phyloP scores from a whole-genome alignment of 768 basidiomycete species.

The Cubamyces sp. region DNA sequence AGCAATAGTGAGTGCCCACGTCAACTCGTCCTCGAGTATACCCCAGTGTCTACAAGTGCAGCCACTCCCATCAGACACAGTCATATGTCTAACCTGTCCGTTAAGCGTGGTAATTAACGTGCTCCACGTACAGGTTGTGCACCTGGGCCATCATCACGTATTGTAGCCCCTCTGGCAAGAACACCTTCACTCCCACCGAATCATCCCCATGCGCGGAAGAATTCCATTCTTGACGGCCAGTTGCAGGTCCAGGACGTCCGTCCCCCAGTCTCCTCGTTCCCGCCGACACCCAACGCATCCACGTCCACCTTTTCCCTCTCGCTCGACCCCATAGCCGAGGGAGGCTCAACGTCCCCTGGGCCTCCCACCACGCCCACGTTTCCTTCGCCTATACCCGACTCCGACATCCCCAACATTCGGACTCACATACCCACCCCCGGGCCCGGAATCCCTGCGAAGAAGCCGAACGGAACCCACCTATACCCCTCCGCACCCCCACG shows the following conservation, averaged over 20 bases:
- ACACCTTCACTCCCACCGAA: constrained; percentile 49
- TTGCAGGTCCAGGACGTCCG: constrained; percentile 36
- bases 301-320: constrained; percentile 39
- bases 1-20: constrained; percentile 6
- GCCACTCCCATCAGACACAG: no score
- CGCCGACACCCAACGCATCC: constrained; percentile 35
- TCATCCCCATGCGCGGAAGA: constrained; percentile 81
- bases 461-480: constrained; percentile 38
- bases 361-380: constrained; percentile 35
- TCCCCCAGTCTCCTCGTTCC: constrained; percentile 23
- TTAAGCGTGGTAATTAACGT: background rate
- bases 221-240: constrained; percentile 63
- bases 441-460: constrained; percentile 8
- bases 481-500: constrained; percentile 34
- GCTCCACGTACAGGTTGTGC: background rate
- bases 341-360: constrained; percentile 29
- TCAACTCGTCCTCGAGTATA: background rate
- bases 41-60: no score
- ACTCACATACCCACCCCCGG: constrained; percentile 22
- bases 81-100: no score
- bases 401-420: constrained; percentile 19
- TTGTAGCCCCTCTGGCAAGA: constrained; percentile 49
- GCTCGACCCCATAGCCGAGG: constrained; percentile 41
- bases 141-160: constrained; percentile 23
- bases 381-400: constrained; percentile 27